Base-by-base conservation (phyloP, 2,329 filamentous ascomycete genomes). In the Diaporthe sp. region DNA sequence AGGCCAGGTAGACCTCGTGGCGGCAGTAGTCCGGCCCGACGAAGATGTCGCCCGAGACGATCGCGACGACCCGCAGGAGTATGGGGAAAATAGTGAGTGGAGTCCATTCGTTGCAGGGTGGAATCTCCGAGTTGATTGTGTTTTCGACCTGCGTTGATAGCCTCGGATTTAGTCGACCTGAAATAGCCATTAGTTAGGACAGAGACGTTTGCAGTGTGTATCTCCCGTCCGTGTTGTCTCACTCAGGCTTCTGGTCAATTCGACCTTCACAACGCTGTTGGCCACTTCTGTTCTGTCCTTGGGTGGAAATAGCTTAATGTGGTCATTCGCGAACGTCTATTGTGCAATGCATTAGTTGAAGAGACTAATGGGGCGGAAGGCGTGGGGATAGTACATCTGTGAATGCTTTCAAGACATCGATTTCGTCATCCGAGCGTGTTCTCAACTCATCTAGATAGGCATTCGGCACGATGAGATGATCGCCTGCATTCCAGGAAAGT, bases 11-110 rank as follows among this genome's bases (percentile, higher is more conserved):
- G 35, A 80, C 79, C 39, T 83, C 81, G 17, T 81, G 77, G n/a
- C 83, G 83, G 68, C 84, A 85, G 2, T 85, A 79, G 37, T 85
- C 83, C 4, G 83, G 79, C 3, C 85, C 85, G 55, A 86, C 80
- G 71, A 86, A 86, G n/a, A 86, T 78, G 27, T 83, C 79, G 4
- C 84, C 84, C 0, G 83, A 85, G 7, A 83, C 80, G 72, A 82
- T 83, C 25, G 83, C 83, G 0, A 86, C 81, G 32, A 86, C 80
- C 8, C 82, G 81, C 3, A 85, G 78, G n/a, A 86, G 73, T 3
- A 79, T 79, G 27, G 79, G 72, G 76, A 82, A 80, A 6, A 83
- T 79, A 2, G 81, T 81, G 27, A 84, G 77, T 1, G 80, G 72
- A 0, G 78, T 73, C 72, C 72, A 73, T 10, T 73, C 66, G 15